Conservation (phyloP, 495 filamentous ascomycete species). For the Diplogelasinospora grovesii region DNA sequence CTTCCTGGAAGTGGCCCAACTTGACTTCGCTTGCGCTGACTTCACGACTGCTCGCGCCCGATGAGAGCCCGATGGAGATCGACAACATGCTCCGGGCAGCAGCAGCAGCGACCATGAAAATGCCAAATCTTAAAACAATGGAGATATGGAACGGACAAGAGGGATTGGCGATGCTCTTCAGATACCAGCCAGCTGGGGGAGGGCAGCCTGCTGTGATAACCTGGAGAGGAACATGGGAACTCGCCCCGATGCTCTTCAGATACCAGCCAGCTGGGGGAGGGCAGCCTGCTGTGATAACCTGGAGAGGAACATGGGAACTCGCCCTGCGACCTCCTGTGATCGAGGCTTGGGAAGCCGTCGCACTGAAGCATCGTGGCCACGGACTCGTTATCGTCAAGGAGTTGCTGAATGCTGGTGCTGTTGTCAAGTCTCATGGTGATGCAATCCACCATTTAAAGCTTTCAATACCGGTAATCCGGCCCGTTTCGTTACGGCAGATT, state of each 20-base stretch:
- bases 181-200: no score
- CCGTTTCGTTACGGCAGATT: conserved; percentile 29
- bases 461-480: conserved; percentile 26
- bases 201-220: no score
- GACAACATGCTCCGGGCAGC: conserved; percentile 25
- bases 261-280: no score
- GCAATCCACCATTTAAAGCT: conserved; percentile 22
- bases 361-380: conserved; percentile 20
- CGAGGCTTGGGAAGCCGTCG: conserved; percentile 32
- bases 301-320: no score
- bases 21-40: conserved; percentile 27
- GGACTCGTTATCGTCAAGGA: conserved; percentile 20
- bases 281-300: no score
- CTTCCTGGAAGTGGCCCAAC: conserved; percentile 31
- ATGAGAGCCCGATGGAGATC: conserved; percentile 20
- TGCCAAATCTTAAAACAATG: no score
- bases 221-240: no score
- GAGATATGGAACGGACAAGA: no score
- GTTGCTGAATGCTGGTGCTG: conserved; percentile 20
- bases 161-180: no score
- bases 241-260: no score
- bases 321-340: no score
- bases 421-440: conserved; percentile 30
- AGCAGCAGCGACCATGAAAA: no score
- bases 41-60: conserved; percentile 22